Percentiles rank a stretch among this genome's conserved stretches.
Evolutionary conservation across 805 yeast species (phyloP).

Genomic region (Yarrowia keelungensis): DNA sequence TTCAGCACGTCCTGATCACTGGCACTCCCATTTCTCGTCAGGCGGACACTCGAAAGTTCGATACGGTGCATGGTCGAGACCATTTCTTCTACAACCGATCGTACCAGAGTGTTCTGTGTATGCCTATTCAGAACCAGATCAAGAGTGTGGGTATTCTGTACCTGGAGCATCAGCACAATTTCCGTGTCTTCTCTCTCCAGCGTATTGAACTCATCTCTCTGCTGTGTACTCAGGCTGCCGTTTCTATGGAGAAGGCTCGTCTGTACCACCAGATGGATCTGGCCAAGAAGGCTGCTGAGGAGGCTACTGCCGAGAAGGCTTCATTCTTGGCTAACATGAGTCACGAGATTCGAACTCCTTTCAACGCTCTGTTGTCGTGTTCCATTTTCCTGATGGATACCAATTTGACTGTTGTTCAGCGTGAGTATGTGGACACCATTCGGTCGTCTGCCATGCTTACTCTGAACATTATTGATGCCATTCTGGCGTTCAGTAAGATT

Average conservation of each 20-base stretch:
- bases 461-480: slow-evolving; percentile 61
- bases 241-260: slow-evolving; percentile 57
- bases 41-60: slow-evolving; percentile 51
- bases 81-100: slow-evolving; percentile 52
- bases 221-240: slow-evolving; percentile 61
- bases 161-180: slow-evolving; percentile 51
- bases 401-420: slow-evolving; percentile 54
- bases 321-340: slow-evolving; percentile 63
- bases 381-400: slow-evolving; percentile 54
- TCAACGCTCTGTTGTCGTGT: slow-evolving; percentile 56
- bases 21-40: slow-evolving; percentile 53
- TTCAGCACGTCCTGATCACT: slow-evolving; percentile 52
- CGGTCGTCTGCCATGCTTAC: slow-evolving; percentile 60
- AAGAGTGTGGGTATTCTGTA: slow-evolving; percentile 58
- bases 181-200: slow-evolving; percentile 49
- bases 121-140: slow-evolving; percentile 56
- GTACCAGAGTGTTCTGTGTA: slow-evolving; percentile 53
- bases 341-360: slow-evolving; percentile 64
- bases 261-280: slow-evolving; percentile 58
- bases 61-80: slow-evolving; percentile 51
- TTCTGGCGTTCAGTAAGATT: slow-evolving; percentile 61
- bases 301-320: slow-evolving; percentile 62
- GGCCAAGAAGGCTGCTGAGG: slow-evolving; percentile 54
- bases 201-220: slow-evolving; percentile 54
- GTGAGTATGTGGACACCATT: slow-evolving; percentile 61